These are phyloP conservation scores for Raffaelea ambrosiae DNA, from an alignment of 2,329 filamentous ascomycete genomes.

Conservation along the genomic window DNA sequence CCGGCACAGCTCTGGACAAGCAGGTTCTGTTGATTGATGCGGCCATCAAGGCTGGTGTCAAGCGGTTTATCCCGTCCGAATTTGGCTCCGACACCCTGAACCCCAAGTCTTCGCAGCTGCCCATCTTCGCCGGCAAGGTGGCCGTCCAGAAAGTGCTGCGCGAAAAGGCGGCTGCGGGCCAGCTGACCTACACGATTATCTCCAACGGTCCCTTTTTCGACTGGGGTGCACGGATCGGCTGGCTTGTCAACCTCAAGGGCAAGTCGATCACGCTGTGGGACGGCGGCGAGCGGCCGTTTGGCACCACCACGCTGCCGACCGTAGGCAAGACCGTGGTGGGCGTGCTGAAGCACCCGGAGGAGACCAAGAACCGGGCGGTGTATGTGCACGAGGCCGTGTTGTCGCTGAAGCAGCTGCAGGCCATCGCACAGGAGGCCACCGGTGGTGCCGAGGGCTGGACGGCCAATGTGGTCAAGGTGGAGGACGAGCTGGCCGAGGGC, in stretches of 20 bases:
- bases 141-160: slow-evolving; percentile 19
- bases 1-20: slow-evolving; percentile 11
- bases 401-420: slow-evolving; percentile 26
- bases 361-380: slow-evolving; percentile 23
- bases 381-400: slow-evolving; percentile 24
- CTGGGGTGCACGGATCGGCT: slow-evolving; percentile 2
- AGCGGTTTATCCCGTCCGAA: slow-evolving; percentile 47
- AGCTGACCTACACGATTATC: slow-evolving; percentile 5
- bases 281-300: slow-evolving; percentile 23
- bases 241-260: slow-evolving; percentile 7
- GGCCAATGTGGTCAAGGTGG: neutral
- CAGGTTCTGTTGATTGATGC: slow-evolving; percentile 47
- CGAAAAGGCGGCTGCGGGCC: slow-evolving; percentile 14
- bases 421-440: slow-evolving; percentile 12
- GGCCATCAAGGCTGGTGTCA: slow-evolving; percentile 43
- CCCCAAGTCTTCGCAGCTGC: slow-evolving; percentile 16
- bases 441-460: slow-evolving; percentile 1
- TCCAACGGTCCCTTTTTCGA: slow-evolving; percentile 5
- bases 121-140: slow-evolving; percentile 20
- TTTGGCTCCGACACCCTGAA: slow-evolving; percentile 30
- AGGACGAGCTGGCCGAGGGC: neutral
- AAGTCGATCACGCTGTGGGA: slow-evolving; percentile 21
- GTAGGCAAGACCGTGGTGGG: slow-evolving; percentile 20
- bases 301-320: slow-evolving; percentile 25
- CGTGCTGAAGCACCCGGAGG: slow-evolving; percentile 19